Evolutionary conservation across 176 grass and related monocot species (phyloP), one percentile per base, ranked within the genome.

Genomic region (Paspalum vaginatum): DNA sequence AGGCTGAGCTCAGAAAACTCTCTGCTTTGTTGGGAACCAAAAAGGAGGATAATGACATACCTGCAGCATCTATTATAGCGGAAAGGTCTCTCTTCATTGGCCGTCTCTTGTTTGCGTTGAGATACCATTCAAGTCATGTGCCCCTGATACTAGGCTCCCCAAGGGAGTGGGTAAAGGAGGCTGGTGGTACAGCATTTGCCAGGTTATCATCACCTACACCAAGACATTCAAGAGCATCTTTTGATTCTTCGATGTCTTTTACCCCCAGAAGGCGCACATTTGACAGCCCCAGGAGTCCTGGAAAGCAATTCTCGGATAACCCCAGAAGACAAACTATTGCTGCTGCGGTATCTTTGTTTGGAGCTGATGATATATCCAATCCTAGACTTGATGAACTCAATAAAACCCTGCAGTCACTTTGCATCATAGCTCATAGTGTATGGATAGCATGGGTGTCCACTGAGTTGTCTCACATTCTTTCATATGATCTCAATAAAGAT

Each of bases 31-130:
- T 99, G 86, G 66, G 65, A 77, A 80, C 69, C 49, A 75, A 88
- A 81, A 88, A 61, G 11, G 72, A 54, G 38, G 84, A 80, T 81
- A 83, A 77, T 20, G 77, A 38, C 32, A 80, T 56, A 72, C 68
- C 87, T 62, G 67, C 71, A 86, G 82, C 93, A 81, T 91, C 88
- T 38, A 32, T 91, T 70, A 89, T 95, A 52, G 92, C 93, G 64
- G 88, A 99, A 77, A 91, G 86, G 77, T 93, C 93, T 81, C 90
- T 99, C 66, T 93, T 99, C 61, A 89, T 95, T 74, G 93, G 96
- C 3, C 90, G 88, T 32, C 88, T 99, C 43, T 85, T 95, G 79
- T 99, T 99, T 93, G 90, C 96, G 14, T 77, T 99, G 66, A 75
- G 88, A 89, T 87, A 95, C 81, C 87, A 99, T 83, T 99, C 93